Percentiles rank a stretch among this genome's conserved stretches.
Evolutionary conservation across 2,329 filamentous ascomycete genomes (phyloP).

Genomic region (Decorospora gaudefroyi): DNA sequence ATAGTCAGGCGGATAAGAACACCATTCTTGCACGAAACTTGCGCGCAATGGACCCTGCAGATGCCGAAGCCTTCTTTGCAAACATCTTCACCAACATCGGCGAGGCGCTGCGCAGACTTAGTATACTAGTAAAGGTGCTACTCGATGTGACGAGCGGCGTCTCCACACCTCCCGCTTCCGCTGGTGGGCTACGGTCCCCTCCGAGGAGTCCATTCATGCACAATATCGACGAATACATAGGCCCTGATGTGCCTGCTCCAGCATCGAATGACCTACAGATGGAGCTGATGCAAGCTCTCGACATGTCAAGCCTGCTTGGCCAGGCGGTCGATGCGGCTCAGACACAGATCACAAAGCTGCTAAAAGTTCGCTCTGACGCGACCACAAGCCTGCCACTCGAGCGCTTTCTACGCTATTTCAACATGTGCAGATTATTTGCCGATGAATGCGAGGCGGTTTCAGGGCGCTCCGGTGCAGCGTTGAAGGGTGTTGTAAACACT

Average conservation of each 20-base stretch:
- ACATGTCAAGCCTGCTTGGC: slow-evolving; percentile 75
- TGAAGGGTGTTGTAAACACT: slow-evolving; percentile 78
- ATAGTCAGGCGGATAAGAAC: slow-evolving; percentile 84
- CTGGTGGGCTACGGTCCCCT: slow-evolving; percentile 53
- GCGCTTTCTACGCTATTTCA: slow-evolving; percentile 80
- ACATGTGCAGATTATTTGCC: slow-evolving; percentile 78
- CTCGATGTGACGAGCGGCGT: slow-evolving; percentile 87
- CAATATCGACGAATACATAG: slow-evolving; percentile 51
- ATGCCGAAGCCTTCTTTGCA: slow-evolving; percentile 80
- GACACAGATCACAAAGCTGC: slow-evolving; percentile 71
- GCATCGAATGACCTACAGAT: slow-evolving; percentile 59
- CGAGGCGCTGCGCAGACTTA: slow-evolving; percentile 81
- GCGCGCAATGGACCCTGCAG: slow-evolving; percentile 77
- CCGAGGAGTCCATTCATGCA: slow-evolving; percentile 52
- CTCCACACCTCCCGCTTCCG: slow-evolving; percentile 51
- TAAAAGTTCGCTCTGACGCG: slow-evolving; percentile 77
- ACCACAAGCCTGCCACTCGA: slow-evolving; percentile 68
- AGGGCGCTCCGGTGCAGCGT: slow-evolving; percentile 71
- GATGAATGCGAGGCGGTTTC: slow-evolving; percentile 87
- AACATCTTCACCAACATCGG: slow-evolving; percentile 86
- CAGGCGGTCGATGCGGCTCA: slow-evolving; percentile 82
- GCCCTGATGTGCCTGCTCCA: slow-evolving; percentile 17
- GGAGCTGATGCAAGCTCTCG: slow-evolving; percentile 75
- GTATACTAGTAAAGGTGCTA: slow-evolving; percentile 91
- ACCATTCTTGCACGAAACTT: slow-evolving; percentile 85